Base-by-base conservation (phyloP, 1,139 yeast genomes). In the Candida albicans region DNA sequence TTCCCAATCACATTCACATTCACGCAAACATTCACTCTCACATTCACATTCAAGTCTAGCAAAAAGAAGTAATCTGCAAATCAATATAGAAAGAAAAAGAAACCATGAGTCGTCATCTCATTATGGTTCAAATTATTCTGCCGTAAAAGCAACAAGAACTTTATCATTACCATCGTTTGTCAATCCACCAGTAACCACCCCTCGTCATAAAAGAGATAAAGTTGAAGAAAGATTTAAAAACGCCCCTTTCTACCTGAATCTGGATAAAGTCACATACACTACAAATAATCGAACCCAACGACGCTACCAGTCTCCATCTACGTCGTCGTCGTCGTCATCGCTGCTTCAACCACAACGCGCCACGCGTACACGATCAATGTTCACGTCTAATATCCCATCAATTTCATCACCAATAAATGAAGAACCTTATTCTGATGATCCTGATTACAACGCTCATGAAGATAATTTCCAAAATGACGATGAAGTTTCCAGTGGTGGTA, bases 71-170 rank as follows among this genome's bases (percentile, higher is more conserved):
- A 37, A 32, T 32, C 40, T 37, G 40, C 40, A 37, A 25, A 25
- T 32, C 10, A 37, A 31, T 25, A 15, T 27, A 8, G 49, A 46
- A 18, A 41, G 44, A 24, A 50, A 50, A 40, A 37, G 54, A 39
- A 34, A 44, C 10, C 32, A 33, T 15, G 50, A 47, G n/a, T 33
- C 44, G n/a, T 36, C 39, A 8, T 39, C 43, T 25, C 33, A 44
- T 32, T 44, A 44, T 31, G 42, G 56, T 8, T 38, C 55, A 13
- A 26, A 46, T 11, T 74, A 58, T 13, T 51, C 56, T 2, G 67
- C 70, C 7, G 61, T 73, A 37, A 81, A 79, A 59, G 87, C 87
- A 8, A 74, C 78, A n/a, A 69, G 87, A 56, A 82, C 87, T 1
- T 81, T 79, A 51, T 82, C 87, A 0, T 62, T 82, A 40, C 87